Evolutionary conservation across 306 rosid species (phyloP).

Genomic region (Rubus parviflorus): DNA sequence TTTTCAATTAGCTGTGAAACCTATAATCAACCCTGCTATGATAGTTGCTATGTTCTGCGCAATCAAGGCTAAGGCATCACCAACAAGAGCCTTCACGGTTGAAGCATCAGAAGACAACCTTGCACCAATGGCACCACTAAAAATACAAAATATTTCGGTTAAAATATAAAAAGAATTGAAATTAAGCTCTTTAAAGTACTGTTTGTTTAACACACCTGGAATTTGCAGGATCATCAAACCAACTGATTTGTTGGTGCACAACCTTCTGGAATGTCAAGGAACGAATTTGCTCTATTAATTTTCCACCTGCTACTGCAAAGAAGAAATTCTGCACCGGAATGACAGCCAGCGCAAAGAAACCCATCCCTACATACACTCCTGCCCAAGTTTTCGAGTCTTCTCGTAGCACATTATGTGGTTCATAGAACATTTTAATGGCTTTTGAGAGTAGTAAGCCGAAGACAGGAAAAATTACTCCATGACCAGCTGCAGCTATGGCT

Average conservation of each 20-base stretch:
- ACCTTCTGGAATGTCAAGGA: slow-evolving; percentile 70
- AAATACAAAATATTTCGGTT: background rate
- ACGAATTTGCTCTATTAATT: slow-evolving; percentile 66
- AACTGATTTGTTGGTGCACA: slow-evolving; percentile 77
- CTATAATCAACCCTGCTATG: slow-evolving; percentile 56
- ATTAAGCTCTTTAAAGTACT: background rate
- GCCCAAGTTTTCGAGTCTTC: slow-evolving; percentile 70
- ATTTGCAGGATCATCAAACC: slow-evolving; percentile 89
- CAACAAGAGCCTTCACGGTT: slow-evolving; percentile 67
- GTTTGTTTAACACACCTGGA: slow-evolving; percentile 53
- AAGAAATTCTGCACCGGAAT: slow-evolving; percentile 53
- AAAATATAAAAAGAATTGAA: background rate
- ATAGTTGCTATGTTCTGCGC: slow-evolving; percentile 68
- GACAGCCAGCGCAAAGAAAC: slow-evolving; percentile 32
- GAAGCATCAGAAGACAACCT: slow-evolving; percentile 87
- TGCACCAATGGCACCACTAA: slow-evolving; percentile 84
- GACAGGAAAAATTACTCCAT: slow-evolving; percentile 64
- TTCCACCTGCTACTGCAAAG: slow-evolving; percentile 86
- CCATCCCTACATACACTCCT: slow-evolving; percentile 56
- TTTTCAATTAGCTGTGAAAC: slow-evolving; percentile 84
- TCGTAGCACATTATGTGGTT: slow-evolving; percentile 49
- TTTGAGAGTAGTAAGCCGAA: slow-evolving; percentile 75
- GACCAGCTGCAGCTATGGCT: slow-evolving; percentile 54
- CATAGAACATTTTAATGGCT: slow-evolving; percentile 55
- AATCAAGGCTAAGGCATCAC: slow-evolving; percentile 68